phyloP scores from a whole-genome alignment of 2,329 filamentous ascomycete genomes.

The Neurospora sp. region DNA sequence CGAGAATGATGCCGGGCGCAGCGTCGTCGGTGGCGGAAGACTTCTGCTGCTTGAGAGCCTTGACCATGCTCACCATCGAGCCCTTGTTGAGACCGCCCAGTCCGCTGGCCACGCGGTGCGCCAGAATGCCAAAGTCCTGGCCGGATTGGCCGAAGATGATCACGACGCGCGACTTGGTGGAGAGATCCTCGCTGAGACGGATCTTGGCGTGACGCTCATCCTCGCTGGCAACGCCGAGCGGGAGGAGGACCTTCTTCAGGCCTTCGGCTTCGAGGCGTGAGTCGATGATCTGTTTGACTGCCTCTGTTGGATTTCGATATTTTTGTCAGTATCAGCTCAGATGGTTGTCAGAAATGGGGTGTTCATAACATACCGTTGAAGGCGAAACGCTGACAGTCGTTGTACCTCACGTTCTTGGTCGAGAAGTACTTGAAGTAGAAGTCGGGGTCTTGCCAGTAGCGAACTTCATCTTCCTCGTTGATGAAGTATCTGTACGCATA shows the following conservation, averaged over 20 bases:
- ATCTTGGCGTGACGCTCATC: conserved; percentile 58
- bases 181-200: conserved; percentile 46
- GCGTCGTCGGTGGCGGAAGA: conserved; percentile 24
- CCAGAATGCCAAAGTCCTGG: conserved; percentile 67
- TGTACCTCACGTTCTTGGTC: conserved; percentile 65
- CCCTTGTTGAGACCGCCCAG: conserved; percentile 59
- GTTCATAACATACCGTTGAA: conserved; percentile 54
- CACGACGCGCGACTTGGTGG: conserved; percentile 51
- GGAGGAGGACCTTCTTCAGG: conserved; percentile 52
- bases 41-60: conserved; percentile 29
- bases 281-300: conserved; percentile 50
- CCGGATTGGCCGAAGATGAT: conserved; percentile 63
- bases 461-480: conserved; percentile 65
- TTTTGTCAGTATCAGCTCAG: conserved; percentile 4
- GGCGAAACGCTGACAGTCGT: conserved; percentile 62
- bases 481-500: conserved; percentile 61
- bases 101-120: conserved; percentile 56
- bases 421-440: conserved; percentile 66
- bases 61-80: conserved; percentile 57
- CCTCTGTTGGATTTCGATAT: conserved; percentile 35
- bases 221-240: conserved; percentile 34
- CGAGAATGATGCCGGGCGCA: conserved; percentile 56
- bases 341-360: background rate
- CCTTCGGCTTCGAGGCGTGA: conserved; percentile 52
- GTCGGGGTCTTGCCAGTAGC: conserved; percentile 56